phyloP scores from a whole-genome alignment of 2,329 filamentous ascomycete species.

The Acrocalymma vagum region DNA sequence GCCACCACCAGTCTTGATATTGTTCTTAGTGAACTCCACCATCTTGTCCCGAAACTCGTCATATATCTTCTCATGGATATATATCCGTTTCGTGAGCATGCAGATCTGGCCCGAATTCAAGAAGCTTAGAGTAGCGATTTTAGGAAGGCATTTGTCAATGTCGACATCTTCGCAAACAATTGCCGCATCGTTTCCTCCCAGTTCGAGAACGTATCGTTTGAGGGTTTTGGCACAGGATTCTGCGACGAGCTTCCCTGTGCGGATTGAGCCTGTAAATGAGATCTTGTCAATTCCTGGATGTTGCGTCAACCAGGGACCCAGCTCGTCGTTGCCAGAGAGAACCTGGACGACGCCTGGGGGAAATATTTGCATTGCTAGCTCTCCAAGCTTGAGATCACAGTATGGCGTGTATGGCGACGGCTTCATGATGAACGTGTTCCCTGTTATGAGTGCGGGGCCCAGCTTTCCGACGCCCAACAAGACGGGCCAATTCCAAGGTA shows the following conservation, averaged over 20 bases:
- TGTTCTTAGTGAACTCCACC: conserved; percentile 54
- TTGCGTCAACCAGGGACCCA: conserved; percentile 66
- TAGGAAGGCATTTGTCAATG: conserved; percentile 50
- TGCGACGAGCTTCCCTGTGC: conserved; percentile 68
- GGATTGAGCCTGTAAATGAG: conserved; percentile 68
- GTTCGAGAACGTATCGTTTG: conserved; percentile 68
- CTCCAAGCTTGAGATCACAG: conserved; percentile 65
- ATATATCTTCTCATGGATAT: conserved; percentile 45
- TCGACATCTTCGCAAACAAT: conserved; percentile 65
- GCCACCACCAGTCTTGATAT: conserved; percentile 44
- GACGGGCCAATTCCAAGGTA: conserved; percentile 54
- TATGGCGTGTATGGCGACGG: conserved; percentile 67
- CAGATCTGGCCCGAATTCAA: conserved; percentile 64
- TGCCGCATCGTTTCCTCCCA: conserved; percentile 69
- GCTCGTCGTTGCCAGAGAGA: conserved; percentile 66
- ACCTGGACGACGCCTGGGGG: conserved; percentile 69
- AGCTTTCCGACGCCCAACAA: conserved; percentile 58
- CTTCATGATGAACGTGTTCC: conserved; percentile 65
- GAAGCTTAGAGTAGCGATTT: conserved; percentile 54
- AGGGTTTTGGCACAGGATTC: conserved; percentile 62
- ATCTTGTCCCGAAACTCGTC: conserved; percentile 45
- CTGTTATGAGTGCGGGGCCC: conserved; percentile 65
- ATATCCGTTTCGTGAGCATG: conserved; percentile 38
- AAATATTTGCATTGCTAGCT: conserved; percentile 65
- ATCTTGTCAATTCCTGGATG: conserved; percentile 70